These are phyloP conservation scores for Alternaria ethzedia DNA, from an alignment of 2,329 filamentous ascomycete species.

Conservation along the genomic window DNA sequence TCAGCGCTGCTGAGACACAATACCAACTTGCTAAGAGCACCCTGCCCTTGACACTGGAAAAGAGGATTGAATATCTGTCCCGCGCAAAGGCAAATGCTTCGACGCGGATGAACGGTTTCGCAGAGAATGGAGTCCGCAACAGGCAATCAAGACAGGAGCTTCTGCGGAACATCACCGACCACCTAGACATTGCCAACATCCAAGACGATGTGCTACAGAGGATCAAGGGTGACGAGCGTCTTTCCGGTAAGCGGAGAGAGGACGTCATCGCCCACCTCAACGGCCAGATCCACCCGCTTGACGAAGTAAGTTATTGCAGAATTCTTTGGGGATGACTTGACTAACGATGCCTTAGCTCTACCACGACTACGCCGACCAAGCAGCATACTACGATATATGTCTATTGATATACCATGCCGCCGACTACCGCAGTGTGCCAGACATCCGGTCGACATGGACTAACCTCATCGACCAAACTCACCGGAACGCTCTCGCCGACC, in stretches of 20 bases:
- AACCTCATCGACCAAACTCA: slow-evolving; percentile 74
- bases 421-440: slow-evolving; percentile 85
- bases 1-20: slow-evolving; percentile 87
- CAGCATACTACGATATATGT: slow-evolving; percentile 91
- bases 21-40: slow-evolving; percentile 81
- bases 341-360: slow-evolving; percentile 69
- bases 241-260: slow-evolving; percentile 66
- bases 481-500: slow-evolving; percentile 55
- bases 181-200: slow-evolving; percentile 91
- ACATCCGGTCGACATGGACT: slow-evolving; percentile 85
- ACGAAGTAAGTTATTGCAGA: slow-evolving; percentile 65
- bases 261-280: slow-evolving; percentile 74
- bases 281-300: slow-evolving; percentile 77
- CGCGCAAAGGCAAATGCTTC: slow-evolving; percentile 92
- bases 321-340: not conserved
- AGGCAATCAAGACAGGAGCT: slow-evolving; percentile 84
- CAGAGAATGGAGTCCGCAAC: slow-evolving; percentile 53
- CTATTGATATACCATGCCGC: slow-evolving; percentile 90
- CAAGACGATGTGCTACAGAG: slow-evolving; percentile 89
- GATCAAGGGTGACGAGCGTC: slow-evolving; percentile 73
- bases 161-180: slow-evolving; percentile 81
- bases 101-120: slow-evolving; percentile 77
- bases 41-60: slow-evolving; percentile 79
- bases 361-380: slow-evolving; percentile 88
- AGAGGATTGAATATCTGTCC: slow-evolving; percentile 87